phyloP scores from a whole-genome alignment of 805 yeast genomes.

The Dipodascus albidus region DNA sequence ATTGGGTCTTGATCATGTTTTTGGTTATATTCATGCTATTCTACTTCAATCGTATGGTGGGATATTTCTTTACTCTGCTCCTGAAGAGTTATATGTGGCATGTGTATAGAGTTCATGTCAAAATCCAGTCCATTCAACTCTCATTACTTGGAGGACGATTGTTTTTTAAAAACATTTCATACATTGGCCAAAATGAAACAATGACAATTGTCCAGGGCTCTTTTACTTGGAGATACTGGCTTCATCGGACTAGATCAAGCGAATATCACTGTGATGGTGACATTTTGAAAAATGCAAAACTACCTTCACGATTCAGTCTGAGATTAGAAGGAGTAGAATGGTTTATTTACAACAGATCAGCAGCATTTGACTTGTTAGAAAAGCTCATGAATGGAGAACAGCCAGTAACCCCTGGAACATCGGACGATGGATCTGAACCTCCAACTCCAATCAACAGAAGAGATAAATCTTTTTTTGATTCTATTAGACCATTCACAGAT shows the following conservation, averaged over 20 bases:
- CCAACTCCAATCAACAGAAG: conserved; percentile 18
- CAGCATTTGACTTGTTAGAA: conserved; percentile 56
- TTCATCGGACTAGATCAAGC: conserved; percentile 34
- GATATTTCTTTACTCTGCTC: conserved; percentile 40
- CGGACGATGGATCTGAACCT: conserved; percentile 2
- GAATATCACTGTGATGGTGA: conserved; percentile 7
- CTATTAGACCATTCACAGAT: conserved; percentile 5
- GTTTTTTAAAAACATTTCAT: conserved; percentile 61
- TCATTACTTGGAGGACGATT: conserved; percentile 77
- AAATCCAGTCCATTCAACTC: conserved; percentile 61
- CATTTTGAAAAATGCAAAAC: conserved; percentile 1
- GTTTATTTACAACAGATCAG: conserved; percentile 69
- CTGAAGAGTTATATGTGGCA: conserved; percentile 55
- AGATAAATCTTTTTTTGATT: conserved; percentile 9
- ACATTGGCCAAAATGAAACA: conserved; percentile 65
- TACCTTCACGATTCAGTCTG: conserved; percentile 26
- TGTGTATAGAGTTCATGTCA: conserved; percentile 42
- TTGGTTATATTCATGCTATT: conserved; percentile 56
- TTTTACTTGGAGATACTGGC: conserved; percentile 90
- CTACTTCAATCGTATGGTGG: conserved; percentile 65
- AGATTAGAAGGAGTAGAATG: conserved; percentile 69
- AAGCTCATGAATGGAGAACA: background rate
- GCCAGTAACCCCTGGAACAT: background rate
- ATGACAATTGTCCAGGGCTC: conserved; percentile 58
- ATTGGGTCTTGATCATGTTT: conserved; percentile 64